Percentiles rank a stretch among this genome's conserved stretches.
Evolutionary conservation across 345 rosid genomes (phyloP).

Genomic region (Zanthoxylum bungeanum): DNA sequence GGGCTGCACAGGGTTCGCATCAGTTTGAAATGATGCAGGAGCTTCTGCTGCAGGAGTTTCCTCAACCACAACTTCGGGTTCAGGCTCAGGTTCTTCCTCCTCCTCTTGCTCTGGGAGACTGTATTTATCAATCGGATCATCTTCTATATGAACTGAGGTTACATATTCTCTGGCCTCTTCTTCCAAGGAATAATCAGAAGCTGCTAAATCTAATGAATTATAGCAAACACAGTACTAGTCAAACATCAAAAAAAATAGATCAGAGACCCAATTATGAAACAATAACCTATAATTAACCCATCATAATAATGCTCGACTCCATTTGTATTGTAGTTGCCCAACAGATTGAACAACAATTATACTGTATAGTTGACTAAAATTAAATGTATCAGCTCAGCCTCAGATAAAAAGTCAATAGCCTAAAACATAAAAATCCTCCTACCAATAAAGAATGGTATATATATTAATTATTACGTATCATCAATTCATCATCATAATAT

Average conservation of each 20-base stretch:
- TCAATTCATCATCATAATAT: no score
- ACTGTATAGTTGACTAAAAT: neutral
- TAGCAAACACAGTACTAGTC: conserved; percentile 4
- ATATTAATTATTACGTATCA: neutral
- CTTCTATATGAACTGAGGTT: conserved; percentile 62
- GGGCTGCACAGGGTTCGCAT: conserved; percentile 45
- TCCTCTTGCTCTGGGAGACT: conserved; percentile 62
- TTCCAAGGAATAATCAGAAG: conserved; percentile 68
- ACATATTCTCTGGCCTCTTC: conserved; percentile 77
- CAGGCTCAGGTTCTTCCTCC: conserved; percentile 55
- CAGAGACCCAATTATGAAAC: neutral
- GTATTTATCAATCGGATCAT: conserved; percentile 62
- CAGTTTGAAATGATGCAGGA: conserved; percentile 32
- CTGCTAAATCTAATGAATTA: conserved; percentile 34
- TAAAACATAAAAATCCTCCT: conserved; percentile 18
- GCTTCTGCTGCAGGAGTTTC: conserved; percentile 59
- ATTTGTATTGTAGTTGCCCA: neutral
- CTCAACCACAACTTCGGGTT: conserved; percentile 55
- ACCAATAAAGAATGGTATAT: neutral
- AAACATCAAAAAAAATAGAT: neutral
- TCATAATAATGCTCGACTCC: neutral
- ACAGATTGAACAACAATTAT: neutral
- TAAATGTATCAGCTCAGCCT: conserved; percentile 3
- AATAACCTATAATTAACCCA: neutral
- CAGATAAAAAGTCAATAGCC: neutral